Evolutionary conservation across 2,329 filamentous ascomycete species (phyloP).

Genomic region (Claviceps digitariae): DNA sequence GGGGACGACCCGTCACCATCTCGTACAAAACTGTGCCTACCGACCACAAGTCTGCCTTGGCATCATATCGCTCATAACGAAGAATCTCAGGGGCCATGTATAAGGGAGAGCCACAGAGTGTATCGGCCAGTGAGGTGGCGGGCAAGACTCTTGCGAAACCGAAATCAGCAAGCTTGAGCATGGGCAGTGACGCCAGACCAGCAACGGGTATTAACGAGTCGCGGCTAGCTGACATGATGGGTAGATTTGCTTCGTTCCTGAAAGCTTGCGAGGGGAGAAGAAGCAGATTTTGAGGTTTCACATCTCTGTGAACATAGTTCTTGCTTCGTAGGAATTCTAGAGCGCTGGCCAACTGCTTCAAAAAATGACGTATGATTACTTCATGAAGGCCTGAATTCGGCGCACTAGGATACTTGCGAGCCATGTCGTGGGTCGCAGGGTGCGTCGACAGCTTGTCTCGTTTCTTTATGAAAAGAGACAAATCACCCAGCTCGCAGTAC

Average conservation of each 20-base stretch:
- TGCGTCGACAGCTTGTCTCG: slow-evolving; percentile 68
- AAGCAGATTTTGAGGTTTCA: slow-evolving; percentile 93
- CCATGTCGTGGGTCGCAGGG: slow-evolving; percentile 76
- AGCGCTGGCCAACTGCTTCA: slow-evolving; percentile 88
- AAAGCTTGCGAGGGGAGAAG: slow-evolving; percentile 72
- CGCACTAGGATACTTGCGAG: slow-evolving; percentile 80
- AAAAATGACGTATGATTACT: slow-evolving; percentile 89
- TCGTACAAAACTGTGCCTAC: slow-evolving; percentile 92
- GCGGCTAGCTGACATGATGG: slow-evolving; percentile 63
- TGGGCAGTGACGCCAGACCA: slow-evolving; percentile 73
- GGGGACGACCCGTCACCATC: slow-evolving; percentile 82
- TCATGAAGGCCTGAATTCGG: slow-evolving; percentile 80
- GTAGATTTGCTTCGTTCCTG: slow-evolving; percentile 35
- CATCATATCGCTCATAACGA: slow-evolving; percentile 93
- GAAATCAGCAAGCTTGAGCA: slow-evolving; percentile 97
- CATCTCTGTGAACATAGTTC: slow-evolving; percentile 89
- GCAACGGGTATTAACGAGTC: slow-evolving; percentile 69
- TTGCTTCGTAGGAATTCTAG: slow-evolving; percentile 73
- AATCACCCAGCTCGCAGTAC: slow-evolving; percentile 88
- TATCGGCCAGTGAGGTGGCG: slow-evolving; percentile 84
- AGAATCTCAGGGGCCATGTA: slow-evolving; percentile 99
- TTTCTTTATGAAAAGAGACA: slow-evolving; percentile 94
- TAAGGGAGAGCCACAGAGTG: slow-evolving; percentile 85
- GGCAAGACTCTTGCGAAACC: slow-evolving; percentile 93
- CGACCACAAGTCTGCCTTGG: slow-evolving; percentile 94